phyloP scores from a whole-genome alignment of 1,284 basidiomycete genomes.

The Fistulinella cinereoalba region DNA sequence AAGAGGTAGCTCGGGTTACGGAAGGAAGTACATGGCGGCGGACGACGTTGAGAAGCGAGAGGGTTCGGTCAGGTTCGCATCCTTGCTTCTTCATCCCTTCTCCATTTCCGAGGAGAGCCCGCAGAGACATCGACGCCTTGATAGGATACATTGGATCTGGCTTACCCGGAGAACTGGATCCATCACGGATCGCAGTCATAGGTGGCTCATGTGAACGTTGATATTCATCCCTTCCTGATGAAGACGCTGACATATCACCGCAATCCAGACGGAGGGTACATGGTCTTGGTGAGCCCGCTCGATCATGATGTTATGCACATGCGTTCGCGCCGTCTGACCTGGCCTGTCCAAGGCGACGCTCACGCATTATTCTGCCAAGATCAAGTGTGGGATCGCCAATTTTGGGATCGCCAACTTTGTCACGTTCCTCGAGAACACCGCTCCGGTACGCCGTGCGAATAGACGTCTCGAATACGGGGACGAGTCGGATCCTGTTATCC shows the following conservation, averaged over 20 bases:
- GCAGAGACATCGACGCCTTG: conserved; percentile 35
- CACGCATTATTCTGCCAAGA: conserved; percentile 36
- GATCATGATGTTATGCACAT: neutral
- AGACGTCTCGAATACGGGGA: conserved; percentile 38
- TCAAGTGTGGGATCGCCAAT: conserved; percentile 37
- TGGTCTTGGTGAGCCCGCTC: conserved; percentile 33
- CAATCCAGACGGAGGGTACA: conserved; percentile 35
- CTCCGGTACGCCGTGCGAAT: conserved; percentile 32
- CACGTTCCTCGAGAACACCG: conserved; percentile 38
- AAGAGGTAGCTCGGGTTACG: conserved; percentile 39
- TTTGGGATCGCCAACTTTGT: conserved; percentile 38
- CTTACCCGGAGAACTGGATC: conserved; percentile 31
- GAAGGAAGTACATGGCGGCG: conserved; percentile 34
- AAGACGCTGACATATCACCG: neutral
- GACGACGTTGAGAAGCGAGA: conserved; percentile 41
- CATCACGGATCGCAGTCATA: conserved; percentile 35
- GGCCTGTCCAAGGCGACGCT: conserved; percentile 29
- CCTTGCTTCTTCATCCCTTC: neutral
- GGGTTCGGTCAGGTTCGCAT: conserved; percentile 38
- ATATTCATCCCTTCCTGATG: neutral
- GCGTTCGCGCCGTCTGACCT: conserved; percentile 3
- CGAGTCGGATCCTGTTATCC: conserved; percentile 33
- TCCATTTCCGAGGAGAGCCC: conserved; percentile 4
- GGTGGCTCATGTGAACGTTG: conserved; percentile 36
- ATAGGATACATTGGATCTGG: conserved; percentile 31